Conservation (phyloP, 257 asterid genomes). For the Gentiana macrophylla region DNA sequence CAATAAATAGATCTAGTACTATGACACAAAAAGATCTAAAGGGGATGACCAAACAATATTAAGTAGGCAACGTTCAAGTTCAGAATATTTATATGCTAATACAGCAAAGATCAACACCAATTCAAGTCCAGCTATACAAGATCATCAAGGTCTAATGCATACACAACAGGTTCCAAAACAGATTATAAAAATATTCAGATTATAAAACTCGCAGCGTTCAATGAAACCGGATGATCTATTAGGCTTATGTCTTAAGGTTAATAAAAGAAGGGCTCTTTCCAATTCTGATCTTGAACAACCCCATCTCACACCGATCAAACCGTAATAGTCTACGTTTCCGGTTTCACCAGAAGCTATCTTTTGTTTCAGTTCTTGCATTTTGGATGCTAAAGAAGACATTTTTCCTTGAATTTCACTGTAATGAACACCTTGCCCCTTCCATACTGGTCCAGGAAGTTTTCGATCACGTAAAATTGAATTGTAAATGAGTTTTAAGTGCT, state of each 20-base stretch:
- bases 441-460: conserved; percentile 62
- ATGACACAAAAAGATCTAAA: too few relatives aligned
- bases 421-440: conserved; percentile 74
- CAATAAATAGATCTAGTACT: too few relatives aligned
- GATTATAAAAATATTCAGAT: too few relatives aligned
- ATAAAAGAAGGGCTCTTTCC: conserved; percentile 73
- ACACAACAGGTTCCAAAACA: too few relatives aligned
- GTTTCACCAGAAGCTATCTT: conserved; percentile 80
- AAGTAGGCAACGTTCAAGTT: too few relatives aligned
- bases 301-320: conserved; percentile 65
- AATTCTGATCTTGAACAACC: conserved; percentile 83
- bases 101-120: too few relatives aligned
- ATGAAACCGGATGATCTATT: conserved; percentile 64
- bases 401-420: conserved; percentile 91
- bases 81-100: too few relatives aligned
- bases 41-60: too few relatives aligned
- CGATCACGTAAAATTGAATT: conserved; percentile 72
- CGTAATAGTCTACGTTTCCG: conserved; percentile 68
- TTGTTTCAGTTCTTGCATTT: conserved; percentile 70
- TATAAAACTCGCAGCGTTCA: conserved; percentile 75
- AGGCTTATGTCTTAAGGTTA: conserved; percentile 75
- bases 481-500: conserved; percentile 76
- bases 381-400: conserved; percentile 61
- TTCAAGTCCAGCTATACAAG: too few relatives aligned
- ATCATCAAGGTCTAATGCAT: too few relatives aligned